A percentile compares a stretch with the other conserved stretches of the same genome.
Conservation (phyloP, 169 alveolate genomes). For the Eimeria zaria region DNA sequence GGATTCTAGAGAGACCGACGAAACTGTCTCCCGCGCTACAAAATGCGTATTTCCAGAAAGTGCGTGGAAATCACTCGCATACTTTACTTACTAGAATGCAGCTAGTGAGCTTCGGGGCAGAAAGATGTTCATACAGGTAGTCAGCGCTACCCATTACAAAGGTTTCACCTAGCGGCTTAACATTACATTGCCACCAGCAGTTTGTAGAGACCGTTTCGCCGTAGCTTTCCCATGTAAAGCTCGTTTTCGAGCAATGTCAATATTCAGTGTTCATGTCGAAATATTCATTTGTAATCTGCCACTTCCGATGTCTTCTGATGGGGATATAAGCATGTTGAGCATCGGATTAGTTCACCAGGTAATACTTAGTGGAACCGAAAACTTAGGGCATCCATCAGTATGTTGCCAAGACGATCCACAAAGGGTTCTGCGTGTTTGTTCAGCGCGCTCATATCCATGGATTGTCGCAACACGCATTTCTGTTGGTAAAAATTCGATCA, state of each 20-base stretch:
- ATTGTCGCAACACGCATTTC: not conserved
- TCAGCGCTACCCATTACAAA: not conserved
- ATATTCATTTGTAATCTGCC: not conserved
- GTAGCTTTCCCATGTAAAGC: not conserved
- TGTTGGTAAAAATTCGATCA: not conserved
- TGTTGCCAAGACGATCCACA: not conserved
- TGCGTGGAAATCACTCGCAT: no score
- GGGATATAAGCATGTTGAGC: not conserved
- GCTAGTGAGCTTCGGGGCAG: not conserved
- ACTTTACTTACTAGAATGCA: not conserved
- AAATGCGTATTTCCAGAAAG: not conserved
- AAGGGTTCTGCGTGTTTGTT: not conserved
- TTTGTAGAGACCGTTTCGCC: not conserved
- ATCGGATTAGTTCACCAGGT: not conserved
- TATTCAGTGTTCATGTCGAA: not conserved
- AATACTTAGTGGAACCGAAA: not conserved
- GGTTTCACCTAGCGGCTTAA: not conserved
- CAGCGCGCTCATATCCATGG: conserved; percentile 25
- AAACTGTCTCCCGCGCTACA: not conserved
- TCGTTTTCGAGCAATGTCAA: not conserved
- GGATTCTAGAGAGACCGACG: not conserved
- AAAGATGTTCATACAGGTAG: not conserved
- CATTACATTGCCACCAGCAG: no score
- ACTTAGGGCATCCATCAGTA: not conserved
- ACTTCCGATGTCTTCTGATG: not conserved